Evolutionary conservation across 768 basidiomycete species (phyloP).

Genomic region (Boletus huronensis): DNA sequence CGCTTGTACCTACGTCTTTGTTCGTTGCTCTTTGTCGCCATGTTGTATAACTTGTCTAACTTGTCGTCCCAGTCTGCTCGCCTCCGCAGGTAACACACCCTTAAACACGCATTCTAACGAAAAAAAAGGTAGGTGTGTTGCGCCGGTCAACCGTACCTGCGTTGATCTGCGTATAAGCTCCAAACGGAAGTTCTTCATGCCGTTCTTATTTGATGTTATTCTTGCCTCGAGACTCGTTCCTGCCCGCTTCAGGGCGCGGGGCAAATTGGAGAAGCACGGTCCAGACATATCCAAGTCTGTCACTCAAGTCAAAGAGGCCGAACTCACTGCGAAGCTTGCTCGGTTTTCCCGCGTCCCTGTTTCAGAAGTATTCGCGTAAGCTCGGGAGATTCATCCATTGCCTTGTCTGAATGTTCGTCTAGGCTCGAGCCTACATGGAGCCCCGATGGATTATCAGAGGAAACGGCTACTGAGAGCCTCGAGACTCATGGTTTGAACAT

Average conservation of each 20-base stretch:
- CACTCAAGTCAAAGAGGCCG: conserved; percentile 17
- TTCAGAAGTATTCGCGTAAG: conserved; percentile 25
- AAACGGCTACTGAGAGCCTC: conserved; percentile 17
- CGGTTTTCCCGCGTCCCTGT: conserved; percentile 26
- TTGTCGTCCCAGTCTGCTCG: conserved; percentile 18
- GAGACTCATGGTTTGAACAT: conserved; percentile 25
- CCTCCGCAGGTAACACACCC: conserved; percentile 30
- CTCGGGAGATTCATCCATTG: neutral
- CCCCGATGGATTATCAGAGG: conserved; percentile 23
- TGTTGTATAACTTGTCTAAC: conserved; percentile 8
- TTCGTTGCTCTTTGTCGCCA: conserved; percentile 12
- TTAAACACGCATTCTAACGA: conserved; percentile 15
- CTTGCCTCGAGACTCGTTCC: conserved; percentile 22
- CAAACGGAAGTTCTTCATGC: conserved; percentile 19
- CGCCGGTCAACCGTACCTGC: neutral
- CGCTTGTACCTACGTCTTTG: conserved; percentile 29
- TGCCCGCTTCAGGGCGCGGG: conserved; percentile 17
- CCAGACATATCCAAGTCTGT: conserved; percentile 22
- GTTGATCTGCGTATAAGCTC: conserved; percentile 12
- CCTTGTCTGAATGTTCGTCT: neutral
- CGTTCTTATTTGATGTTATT: conserved; percentile 19
- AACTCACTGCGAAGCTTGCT: conserved; percentile 22
- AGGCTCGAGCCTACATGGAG: conserved; percentile 29
- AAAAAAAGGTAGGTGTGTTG: conserved; percentile 13
- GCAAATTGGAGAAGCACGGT: conserved; percentile 17